Percentiles rank a stretch among this genome's conserved stretches.
Evolutionary conservation across 2,329 filamentous ascomycete genomes (phyloP).

Genomic region (Calycina herbarum): DNA sequence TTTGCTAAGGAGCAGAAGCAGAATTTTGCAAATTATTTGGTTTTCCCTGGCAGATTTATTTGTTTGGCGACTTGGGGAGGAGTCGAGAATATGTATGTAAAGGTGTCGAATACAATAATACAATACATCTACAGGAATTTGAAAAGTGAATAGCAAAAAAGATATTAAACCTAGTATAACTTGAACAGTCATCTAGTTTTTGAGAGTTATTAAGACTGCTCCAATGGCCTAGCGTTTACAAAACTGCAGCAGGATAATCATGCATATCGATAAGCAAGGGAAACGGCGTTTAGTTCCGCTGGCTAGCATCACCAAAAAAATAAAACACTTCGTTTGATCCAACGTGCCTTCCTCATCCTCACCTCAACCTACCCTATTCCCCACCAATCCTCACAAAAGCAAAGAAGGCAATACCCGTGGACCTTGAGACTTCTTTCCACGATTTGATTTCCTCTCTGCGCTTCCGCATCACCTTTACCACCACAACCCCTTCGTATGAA

Average conservation of each 20-base stretch:
- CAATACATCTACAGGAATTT: no score
- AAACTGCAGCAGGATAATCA: background rate
- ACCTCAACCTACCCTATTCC: background rate
- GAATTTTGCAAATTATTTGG: background rate
- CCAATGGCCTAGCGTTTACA: background rate
- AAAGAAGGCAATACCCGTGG: background rate
- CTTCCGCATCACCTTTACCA: background rate
- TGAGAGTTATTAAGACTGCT: no score
- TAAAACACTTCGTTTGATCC: background rate
- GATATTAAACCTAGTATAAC: no score
- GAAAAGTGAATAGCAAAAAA: no score
- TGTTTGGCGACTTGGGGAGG: background rate
- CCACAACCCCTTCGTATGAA: background rate
- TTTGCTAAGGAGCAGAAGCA: background rate
- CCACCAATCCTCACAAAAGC: background rate
- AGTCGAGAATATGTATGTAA: background rate
- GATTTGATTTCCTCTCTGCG: background rate
- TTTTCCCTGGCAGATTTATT: background rate
- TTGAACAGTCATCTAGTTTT: no score
- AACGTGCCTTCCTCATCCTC: background rate
- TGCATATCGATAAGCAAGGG: slow-evolving; percentile 6
- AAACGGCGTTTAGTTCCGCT: slow-evolving; percentile 3
- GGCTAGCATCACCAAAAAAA: slow-evolving; percentile 2
- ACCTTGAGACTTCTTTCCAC: background rate
- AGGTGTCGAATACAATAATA: background rate